A percentile compares a stretch with the other conserved stretches of the same genome.
These are phyloP conservation scores for Diplodia intermedia DNA, from an alignment of 2,329 filamentous ascomycete genomes.

Conservation along the genomic window DNA sequence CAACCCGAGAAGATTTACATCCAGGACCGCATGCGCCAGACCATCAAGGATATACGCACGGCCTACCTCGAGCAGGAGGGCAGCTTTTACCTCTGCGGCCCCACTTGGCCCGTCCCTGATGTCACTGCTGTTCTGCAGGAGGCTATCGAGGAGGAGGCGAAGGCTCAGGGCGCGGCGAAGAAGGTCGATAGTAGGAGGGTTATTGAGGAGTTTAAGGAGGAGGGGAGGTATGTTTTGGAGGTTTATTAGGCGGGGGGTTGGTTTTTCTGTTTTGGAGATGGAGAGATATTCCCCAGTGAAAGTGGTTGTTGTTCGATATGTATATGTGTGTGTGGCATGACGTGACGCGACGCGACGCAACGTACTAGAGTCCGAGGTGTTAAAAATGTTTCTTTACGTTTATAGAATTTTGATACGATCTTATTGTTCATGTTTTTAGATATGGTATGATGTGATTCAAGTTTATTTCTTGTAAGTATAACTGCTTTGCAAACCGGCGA, in stretches of 20 bases:
- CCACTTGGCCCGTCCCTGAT: constrained; percentile 98
- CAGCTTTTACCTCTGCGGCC: constrained; percentile 95
- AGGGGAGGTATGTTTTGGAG: constrained; percentile 91
- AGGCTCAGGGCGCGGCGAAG: constrained; percentile 52
- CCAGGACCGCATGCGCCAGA: constrained; percentile 96
- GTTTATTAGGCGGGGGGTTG: constrained; percentile 72
- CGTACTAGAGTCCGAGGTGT: too few relatives aligned
- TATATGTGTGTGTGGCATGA: too few relatives aligned
- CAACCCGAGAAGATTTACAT: constrained; percentile 99
- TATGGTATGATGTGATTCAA: too few relatives aligned
- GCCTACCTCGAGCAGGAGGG: constrained; percentile 89
- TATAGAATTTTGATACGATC: too few relatives aligned
- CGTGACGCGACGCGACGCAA: too few relatives aligned
- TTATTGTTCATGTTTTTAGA: background rate
- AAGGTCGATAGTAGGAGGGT: constrained; percentile 87
- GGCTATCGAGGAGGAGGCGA: constrained; percentile 79
- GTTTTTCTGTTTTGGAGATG: background rate
- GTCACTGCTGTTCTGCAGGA: constrained; percentile 94
- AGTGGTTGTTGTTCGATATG: too few relatives aligned
- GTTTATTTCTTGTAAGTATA: too few relatives aligned
- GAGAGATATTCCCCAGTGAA: background rate
- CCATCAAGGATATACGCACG: constrained; percentile 78
- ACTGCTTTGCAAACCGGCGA: too few relatives aligned
- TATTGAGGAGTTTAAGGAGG: constrained; percentile 97
- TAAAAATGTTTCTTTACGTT: too few relatives aligned